These are phyloP conservation scores for Acorus gramineus DNA, from an alignment of 106 monocot genomes.

Conservation along the genomic window DNA sequence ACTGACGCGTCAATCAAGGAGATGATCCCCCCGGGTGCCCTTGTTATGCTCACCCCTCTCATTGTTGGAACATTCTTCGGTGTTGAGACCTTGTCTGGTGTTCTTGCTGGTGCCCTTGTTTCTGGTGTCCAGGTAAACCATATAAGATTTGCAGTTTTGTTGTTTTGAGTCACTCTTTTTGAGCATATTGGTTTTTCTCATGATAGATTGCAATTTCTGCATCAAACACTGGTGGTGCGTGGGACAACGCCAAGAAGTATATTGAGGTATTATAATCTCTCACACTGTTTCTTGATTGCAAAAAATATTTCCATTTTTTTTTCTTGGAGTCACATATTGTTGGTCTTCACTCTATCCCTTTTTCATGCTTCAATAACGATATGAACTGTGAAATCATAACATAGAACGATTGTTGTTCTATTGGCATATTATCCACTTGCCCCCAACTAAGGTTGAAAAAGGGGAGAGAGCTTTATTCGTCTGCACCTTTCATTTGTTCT, in stretches of 20 bases:
- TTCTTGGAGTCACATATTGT: too few relatives aligned
- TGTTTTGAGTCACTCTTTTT: neutral
- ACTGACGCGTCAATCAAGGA: slow-evolving; percentile 23
- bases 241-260: neutral
- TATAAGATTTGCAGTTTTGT: neutral
- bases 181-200: neutral
- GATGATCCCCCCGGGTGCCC: slow-evolving; percentile 25
- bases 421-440: too few relatives aligned
- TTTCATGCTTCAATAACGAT: too few relatives aligned
- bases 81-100: slow-evolving; percentile 16
- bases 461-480: too few relatives aligned
- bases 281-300: too few relatives aligned
- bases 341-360: too few relatives aligned
- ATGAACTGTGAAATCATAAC: too few relatives aligned
- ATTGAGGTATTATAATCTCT: too few relatives aligned
- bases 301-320: too few relatives aligned
- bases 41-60: slow-evolving; percentile 24
- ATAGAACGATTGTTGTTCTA: too few relatives aligned
- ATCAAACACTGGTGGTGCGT: slow-evolving; percentile 21
- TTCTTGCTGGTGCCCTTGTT: slow-evolving; percentile 19
- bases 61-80: slow-evolving; percentile 19
- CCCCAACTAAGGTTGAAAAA: too few relatives aligned
- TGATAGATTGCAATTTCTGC: slow-evolving; percentile 19
- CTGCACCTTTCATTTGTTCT: too few relatives aligned
- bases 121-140: slow-evolving; percentile 14